Base-by-base conservation (phyloP, 345 rosid genomes). In the Heritiera littoralis region DNA sequence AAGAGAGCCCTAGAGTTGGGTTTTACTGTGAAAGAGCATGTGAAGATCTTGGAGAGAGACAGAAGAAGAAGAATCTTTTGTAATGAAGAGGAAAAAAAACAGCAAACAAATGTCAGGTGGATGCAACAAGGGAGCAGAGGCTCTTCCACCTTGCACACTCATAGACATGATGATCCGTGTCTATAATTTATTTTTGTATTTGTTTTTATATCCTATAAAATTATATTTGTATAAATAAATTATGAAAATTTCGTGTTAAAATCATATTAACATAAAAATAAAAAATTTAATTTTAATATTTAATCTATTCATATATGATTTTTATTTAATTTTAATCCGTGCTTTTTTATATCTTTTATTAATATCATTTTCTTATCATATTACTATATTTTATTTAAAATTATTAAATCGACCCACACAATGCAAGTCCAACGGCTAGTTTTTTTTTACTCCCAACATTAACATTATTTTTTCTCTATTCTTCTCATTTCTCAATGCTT, bases 401-500 rank as follows among this genome's bases (percentile, higher is more conserved):
- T 23, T 23, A 23, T 23, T 23, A 23, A 23, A 23, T 23, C 28
- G 0, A 23, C 28, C 28, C 35, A 10, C 55, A n/a, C 30, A 49
- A 43, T 23, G 77, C 80, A 75, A 74, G 70, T 20, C 43, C 58
- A 88, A 88, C 90, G 91, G 93, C 90, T 91, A 91, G 81, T 88
- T 91, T 83, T 17, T 73, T 78, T 49, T 12, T 49, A 43, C 8
- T 6, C 45, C 45, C 45, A 43, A 6, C 14, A 12, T 6, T 43
- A 43, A 43, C 45, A 6, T 49, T 49, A 1, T 49, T 11, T 11
- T 49, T 67, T 38, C 32, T 46, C 54, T 58, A 11, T 28, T 28
- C 45, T 43, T 43, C 30, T 73, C 61, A 56, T 65, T 23, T 17
- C 14, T 63, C n/a, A 3, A 4, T 17, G 46, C 2, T 41, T 41